Percentiles rank a stretch among this genome's conserved stretches.
Evolutionary conservation across 495 filamentous ascomycete species (phyloP).

Genomic region (Cercophora scortea): DNA sequence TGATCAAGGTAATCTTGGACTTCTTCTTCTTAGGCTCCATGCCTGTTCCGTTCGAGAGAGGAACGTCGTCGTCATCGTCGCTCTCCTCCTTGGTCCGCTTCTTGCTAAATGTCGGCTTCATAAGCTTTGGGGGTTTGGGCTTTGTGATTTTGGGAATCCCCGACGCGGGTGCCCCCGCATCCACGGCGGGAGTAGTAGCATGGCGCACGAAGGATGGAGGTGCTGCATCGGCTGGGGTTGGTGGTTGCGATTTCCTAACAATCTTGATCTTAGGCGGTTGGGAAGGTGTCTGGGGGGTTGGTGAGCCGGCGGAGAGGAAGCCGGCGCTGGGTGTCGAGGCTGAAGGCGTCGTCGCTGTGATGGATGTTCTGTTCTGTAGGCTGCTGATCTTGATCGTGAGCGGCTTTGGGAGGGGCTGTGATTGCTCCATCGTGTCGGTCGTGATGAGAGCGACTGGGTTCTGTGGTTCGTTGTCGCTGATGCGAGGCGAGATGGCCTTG

Average conservation of each 20-base stretch:
- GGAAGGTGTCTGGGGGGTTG: conserved; percentile 28
- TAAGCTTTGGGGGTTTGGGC: conserved; percentile 40
- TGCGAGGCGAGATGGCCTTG: background rate
- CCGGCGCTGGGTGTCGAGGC: conserved; percentile 4
- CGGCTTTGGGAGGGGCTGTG: conserved; percentile 10
- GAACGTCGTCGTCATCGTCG: conserved; percentile 36
- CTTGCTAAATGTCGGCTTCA: conserved; percentile 41
- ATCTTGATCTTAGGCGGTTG: conserved; percentile 46
- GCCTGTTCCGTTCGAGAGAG: conserved; percentile 18
- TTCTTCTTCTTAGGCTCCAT: conserved; percentile 27
- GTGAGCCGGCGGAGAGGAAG: conserved; percentile 14
- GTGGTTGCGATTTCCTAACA: conserved; percentile 33
- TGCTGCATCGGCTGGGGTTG: conserved; percentile 32
- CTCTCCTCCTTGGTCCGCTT: conserved; percentile 28
- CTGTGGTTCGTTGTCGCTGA: background rate
- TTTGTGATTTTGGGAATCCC: conserved; percentile 20
- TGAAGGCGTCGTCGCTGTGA: conserved; percentile 3
- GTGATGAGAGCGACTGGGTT: too few species aligned
- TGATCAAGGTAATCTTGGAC: conserved; percentile 31
- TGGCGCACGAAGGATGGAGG: conserved; percentile 4
- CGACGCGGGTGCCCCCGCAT: conserved; percentile 4
- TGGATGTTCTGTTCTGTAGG: background rate
- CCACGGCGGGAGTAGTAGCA: background rate
- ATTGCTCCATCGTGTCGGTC: conserved; percentile 10
- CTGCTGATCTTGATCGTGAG: conserved; percentile 18